Evolutionary conservation across 192 early-diverging fungal species (phyloP).

Genomic region (Coemansia sp.): DNA sequence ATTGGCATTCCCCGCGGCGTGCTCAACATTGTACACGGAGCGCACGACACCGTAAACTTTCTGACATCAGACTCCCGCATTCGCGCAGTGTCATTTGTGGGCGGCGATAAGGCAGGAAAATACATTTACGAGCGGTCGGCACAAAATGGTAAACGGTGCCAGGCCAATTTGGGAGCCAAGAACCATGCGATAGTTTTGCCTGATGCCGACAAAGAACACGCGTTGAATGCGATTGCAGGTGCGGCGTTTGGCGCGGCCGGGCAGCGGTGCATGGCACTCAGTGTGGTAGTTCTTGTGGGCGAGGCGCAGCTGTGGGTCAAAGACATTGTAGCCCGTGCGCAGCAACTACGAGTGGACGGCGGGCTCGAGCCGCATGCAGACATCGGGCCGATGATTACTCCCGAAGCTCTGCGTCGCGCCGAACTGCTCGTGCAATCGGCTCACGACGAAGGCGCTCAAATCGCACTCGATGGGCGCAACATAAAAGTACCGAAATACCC

Average conservation of each 20-base stretch:
- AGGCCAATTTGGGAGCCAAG: slow-evolving; percentile 96
- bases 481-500: slow-evolving; percentile 72
- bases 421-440: slow-evolving; percentile 77
- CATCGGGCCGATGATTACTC: slow-evolving; percentile 87
- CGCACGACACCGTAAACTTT: slow-evolving; percentile 84
- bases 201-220: slow-evolving; percentile 92
- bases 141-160: slow-evolving; percentile 91
- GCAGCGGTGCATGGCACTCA: slow-evolving; percentile 97
- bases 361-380: slow-evolving; percentile 87
- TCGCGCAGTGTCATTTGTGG: slow-evolving; percentile 94
- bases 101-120: slow-evolving; percentile 84
- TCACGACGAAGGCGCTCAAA: slow-evolving; percentile 80
- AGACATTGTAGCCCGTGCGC: slow-evolving; percentile 86
- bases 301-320: slow-evolving; percentile 79
- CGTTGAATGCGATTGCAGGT: slow-evolving; percentile 88
- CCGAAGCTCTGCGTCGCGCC: slow-evolving; percentile 72
- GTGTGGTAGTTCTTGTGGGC: slow-evolving; percentile 89
- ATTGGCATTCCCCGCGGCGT: slow-evolving; percentile 90
- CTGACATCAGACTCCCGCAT: slow-evolving; percentile 82
- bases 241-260: slow-evolving; percentile 98
- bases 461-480: slow-evolving; percentile 88
- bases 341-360: slow-evolving; percentile 74
- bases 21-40: slow-evolving; percentile 91
- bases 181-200: slow-evolving; percentile 95
- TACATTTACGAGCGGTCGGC: slow-evolving; percentile 87